Base-by-base conservation (phyloP, 75 land plant species). In the Picea sitchensis region DNA sequence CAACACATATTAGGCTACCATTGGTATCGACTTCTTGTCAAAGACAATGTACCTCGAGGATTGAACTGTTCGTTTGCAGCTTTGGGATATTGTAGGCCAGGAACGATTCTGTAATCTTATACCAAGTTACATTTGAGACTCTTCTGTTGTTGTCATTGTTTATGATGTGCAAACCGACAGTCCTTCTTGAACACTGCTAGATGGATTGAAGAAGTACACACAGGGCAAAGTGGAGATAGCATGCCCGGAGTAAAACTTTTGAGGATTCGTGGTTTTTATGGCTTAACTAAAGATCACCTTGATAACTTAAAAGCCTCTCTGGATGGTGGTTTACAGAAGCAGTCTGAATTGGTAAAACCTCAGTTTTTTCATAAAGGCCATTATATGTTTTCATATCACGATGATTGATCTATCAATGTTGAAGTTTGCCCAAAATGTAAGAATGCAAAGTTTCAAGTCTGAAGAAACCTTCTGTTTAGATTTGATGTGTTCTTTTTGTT, bases 401-500 rank as follows among this genome's bases (percentile, higher is more conserved):
- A 90, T 79, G 94, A 26, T 26, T 26, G 26, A 26, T 26, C 26
- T 26, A 26, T 26, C 26, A 26, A 26, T 26, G 26, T 26, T 47
- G 96, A 95, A 74, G 74, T 76, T 11, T 95, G 98, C 77, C 94
- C 96, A 2, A 87, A 38, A 76, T 95, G 96, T 72, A 73, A 82
- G 77, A 88, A 87, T n/a, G 61, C 81, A 64, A 83, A 86, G 82
- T 67, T 93, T 58, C 38, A 91, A 81, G 14, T 92, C 83, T 73
- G 94, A 88, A 79, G 96, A 93, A 76, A 95, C 92, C 23, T 95
- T 93, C 63, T 89, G 76, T 56, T 41, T 91, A 80, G 96, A 93
- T 5, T 69, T 78, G 73, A 56, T 91, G 59, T 95, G 98, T 64
- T 76, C 86, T 0, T 61, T 77, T 13, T 95, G 98, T 84, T 85